A percentile compares a stretch with the other conserved stretches of the same genome.
These are phyloP conservation scores for Quercus robur DNA, from an alignment of 306 rosid genomes.

Conservation along the genomic window DNA sequence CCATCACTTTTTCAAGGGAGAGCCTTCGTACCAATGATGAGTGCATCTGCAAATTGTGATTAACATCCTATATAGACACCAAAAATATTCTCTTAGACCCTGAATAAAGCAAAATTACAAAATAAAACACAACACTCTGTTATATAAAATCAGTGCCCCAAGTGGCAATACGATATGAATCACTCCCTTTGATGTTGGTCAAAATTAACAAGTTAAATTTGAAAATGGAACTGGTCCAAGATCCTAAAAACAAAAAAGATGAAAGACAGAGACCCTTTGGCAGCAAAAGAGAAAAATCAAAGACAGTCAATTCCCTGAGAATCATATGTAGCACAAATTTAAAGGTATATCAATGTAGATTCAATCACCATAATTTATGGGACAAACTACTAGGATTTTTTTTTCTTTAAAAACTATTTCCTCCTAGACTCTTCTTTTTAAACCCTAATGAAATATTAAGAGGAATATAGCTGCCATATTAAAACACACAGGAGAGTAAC, in stretches of 20 bases:
- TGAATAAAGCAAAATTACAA: neutral
- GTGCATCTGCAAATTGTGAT: conserved; percentile 72
- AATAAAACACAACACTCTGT: neutral
- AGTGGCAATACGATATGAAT: neutral
- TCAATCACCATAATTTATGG: neutral
- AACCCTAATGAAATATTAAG: neutral
- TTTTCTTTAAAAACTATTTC: neutral
- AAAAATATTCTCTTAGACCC: conserved; percentile 4
- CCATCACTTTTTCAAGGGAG: conserved; percentile 70
- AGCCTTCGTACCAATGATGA: conserved; percentile 86
- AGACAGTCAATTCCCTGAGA: neutral
- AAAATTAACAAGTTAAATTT: neutral
- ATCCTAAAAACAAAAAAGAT: neutral
- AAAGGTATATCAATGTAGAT: neutral
- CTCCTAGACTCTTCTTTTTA: neutral
- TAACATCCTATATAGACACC: conserved; percentile 41
- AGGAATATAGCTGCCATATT: neutral
- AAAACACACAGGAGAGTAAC: neutral
- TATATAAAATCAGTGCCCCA: neutral
- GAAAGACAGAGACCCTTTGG: neutral
- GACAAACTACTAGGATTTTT: neutral
- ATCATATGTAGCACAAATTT: neutral
- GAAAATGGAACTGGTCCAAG: neutral
- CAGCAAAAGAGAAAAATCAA: neutral
- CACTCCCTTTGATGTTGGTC: neutral